Conservation (phyloP, 2,329 filamentous ascomycete species). For the Bipolaris victoriae region DNA sequence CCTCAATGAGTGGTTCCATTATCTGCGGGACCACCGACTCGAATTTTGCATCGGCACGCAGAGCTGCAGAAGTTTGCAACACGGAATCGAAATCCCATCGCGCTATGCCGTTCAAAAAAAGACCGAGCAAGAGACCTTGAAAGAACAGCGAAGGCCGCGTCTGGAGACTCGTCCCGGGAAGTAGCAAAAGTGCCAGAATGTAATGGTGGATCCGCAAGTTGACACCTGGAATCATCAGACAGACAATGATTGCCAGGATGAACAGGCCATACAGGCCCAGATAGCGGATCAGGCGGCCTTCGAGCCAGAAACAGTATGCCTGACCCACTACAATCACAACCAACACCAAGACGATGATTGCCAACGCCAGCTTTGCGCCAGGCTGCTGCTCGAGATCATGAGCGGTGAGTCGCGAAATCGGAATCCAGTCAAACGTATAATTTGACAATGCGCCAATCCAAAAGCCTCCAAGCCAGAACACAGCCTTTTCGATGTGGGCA, state of each 20-base stretch:
- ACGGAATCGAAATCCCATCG: slow-evolving; percentile 60
- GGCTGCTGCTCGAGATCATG: slow-evolving; percentile 90
- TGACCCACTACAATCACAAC: slow-evolving; percentile 72
- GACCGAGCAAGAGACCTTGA: slow-evolving; percentile 45
- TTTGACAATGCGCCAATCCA: slow-evolving; percentile 93
- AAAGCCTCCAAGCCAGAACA: slow-evolving; percentile 85
- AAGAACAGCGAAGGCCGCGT: slow-evolving; percentile 45
- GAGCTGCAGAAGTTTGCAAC: slow-evolving; percentile 75
- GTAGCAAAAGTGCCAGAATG: slow-evolving; percentile 42
- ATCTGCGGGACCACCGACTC: slow-evolving; percentile 65
- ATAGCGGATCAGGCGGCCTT: slow-evolving; percentile 78
- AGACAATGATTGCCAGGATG: slow-evolving; percentile 67
- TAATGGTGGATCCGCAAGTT: slow-evolving; percentile 85
- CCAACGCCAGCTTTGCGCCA: slow-evolving; percentile 80
- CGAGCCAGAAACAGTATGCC: slow-evolving; percentile 84
- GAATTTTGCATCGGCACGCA: slow-evolving; percentile 62
- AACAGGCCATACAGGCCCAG: slow-evolving; percentile 78
- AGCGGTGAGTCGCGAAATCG: slow-evolving; percentile 83
- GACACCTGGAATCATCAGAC: slow-evolving; percentile 74
- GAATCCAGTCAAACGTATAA: slow-evolving; percentile 92
- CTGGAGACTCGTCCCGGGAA: slow-evolving; percentile 46
- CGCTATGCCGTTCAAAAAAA: slow-evolving; percentile 47
- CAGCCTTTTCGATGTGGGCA: slow-evolving; percentile 84
- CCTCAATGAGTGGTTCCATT: slow-evolving; percentile 24
- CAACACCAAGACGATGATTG: slow-evolving; percentile 75